Evolutionary conservation across 164 flowering plant genomes (phyloP), one percentile per base, ranked within the genome.

Genomic region (Annona squamosa): DNA sequence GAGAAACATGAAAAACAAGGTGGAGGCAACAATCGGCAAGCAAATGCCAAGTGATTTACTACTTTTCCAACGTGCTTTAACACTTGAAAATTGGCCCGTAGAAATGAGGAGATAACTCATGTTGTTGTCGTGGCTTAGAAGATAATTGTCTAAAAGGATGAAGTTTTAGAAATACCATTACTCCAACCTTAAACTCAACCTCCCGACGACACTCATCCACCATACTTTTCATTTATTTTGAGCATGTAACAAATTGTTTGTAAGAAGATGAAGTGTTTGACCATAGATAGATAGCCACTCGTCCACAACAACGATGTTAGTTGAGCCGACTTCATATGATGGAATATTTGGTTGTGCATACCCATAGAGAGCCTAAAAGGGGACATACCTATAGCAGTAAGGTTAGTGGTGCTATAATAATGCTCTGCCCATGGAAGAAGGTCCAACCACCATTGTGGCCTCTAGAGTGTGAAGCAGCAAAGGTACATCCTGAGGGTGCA

Each of bases 401-500:
- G 77, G 9, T 9, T n/a, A 0, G 69, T 9, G 37, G 77, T 70
- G 43, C 65, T 47, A 46, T 69, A 71, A 45, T 70, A 63, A 17
- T 16, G 65, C 43, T 75, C 65, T 5, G 70, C 42, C 70, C 69
- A 75, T 6, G 56, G 46, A 5, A 75, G 12, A 63, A 65, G 71
- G 2, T 3, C 1, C 3, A 18, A 9, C 77, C 74, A 70, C 2
- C 26, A 4, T 4, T 45, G 46, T 1, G 72, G 67, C 3, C 19
- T 1, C 5, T 37, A 18, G 3, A 16, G 4, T 5, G 26, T 47
- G 62, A 70, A 70, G 56, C 77, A 75, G 7, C 73, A 9, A 5
- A 75, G 41, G 42, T 70, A 75, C 3, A 16, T 59, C 43, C 45
- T 59, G 2, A 69, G n/a, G 3, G 10, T 43, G 5, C 68, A 4